phyloP scores from a whole-genome alignment of 1,284 basidiomycete species.

The Cutaneotrichosporon sp. region DNA sequence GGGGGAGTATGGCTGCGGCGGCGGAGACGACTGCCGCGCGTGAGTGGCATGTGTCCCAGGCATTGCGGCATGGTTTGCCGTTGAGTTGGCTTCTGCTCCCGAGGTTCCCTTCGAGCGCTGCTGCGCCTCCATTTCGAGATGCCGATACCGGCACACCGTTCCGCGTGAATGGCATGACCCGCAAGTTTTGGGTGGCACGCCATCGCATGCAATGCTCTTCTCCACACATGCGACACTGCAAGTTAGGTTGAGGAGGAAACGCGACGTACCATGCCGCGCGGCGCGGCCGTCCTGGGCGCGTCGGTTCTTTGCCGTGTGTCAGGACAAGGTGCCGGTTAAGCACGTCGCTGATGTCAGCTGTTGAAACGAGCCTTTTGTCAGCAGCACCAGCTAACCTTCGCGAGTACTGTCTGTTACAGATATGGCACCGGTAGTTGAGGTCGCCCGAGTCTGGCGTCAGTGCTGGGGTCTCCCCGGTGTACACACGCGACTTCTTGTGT shows the following conservation, averaged over 20 bases:
- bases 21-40: no score
- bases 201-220: constrained; percentile 12
- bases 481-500: constrained; percentile 20
- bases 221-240: constrained; percentile 13
- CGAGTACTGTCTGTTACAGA: constrained; percentile 18
- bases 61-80: no score
- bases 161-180: constrained; percentile 7
- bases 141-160: constrained; percentile 10
- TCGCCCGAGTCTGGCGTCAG: constrained; percentile 16
- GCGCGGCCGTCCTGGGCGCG: constrained; percentile 18
- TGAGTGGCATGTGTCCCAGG: no score
- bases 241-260: not conserved
- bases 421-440: constrained; percentile 17
- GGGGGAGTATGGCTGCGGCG: no score
- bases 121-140: constrained; percentile 11
- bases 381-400: constrained; percentile 11
- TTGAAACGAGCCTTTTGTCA: no score
- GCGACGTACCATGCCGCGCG: constrained; percentile 17
- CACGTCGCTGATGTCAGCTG: constrained; percentile 18
- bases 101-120: no score
- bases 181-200: constrained; percentile 14
- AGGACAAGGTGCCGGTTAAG: constrained; percentile 20
- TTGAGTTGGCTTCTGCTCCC: no score
- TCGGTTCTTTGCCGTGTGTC: constrained; percentile 16
- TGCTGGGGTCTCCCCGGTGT: not conserved